Base-by-base conservation (phyloP, 108 stramenopile genomes). In the Cyclotella distinguenda region DNA sequence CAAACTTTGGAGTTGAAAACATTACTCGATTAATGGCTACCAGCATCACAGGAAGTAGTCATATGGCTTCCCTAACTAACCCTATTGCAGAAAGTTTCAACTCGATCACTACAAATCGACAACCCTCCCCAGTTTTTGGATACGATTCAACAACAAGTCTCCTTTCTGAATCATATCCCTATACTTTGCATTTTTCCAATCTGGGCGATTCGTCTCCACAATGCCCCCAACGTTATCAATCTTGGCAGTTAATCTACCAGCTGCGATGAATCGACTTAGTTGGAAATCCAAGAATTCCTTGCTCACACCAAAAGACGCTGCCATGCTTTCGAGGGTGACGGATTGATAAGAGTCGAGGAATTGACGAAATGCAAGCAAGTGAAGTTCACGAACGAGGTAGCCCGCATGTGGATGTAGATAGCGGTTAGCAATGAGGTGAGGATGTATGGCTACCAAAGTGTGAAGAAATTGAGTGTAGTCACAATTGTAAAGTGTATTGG, bases 321-420 rank as follows among this genome's bases (percentile, higher is more conserved):
- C 96, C 97, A 99, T 98, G 62, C 86, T 85, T 27, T 82, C 78
- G 21, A 99, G 78, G 16, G 92, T 93, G 39, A 99, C 99, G 38
- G 86, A 88, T 77, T 95, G 87, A 84, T 98, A 99, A n/a, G 97
- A 93, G 77, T 97, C 96, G 60, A 99, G 87, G 83, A 97, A 99
- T 79, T 99, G 97, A 66, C 86, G 81, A 83, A 96, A 96, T 6
- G 87, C 98, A 64, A 94, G 56, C 44, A 99, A 86, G 51, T 96
- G 94, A 27, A 97, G 77, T 84, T 97, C 96, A 42, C 97, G 82
- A 74, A 97, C 83, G 67, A 95, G 71, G 68, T 83, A 97, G 3
- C 81, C 72, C 28, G 86, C 62, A 78, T 97, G 98, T 12, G 83
- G 88, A 36, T 86, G 82, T 26, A 97, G 66, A 86, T 87, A 94